Percentiles rank a stretch among this genome's conserved stretches.
These are phyloP conservation scores for Stagonosporopsis chrysanthemi DNA, from an alignment of 2,329 filamentous ascomycete genomes.

Conservation along the genomic window DNA sequence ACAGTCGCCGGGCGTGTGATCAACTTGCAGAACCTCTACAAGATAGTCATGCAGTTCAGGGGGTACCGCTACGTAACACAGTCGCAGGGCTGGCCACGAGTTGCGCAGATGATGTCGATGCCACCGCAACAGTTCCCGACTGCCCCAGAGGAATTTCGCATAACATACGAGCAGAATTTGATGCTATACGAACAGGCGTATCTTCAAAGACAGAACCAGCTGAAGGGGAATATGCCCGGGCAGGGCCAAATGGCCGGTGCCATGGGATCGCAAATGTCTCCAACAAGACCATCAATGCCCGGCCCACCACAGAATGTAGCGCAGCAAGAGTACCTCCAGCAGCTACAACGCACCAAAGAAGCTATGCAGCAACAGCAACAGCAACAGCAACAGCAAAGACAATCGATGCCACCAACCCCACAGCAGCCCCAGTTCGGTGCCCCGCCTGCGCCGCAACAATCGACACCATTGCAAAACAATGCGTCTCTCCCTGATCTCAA, in stretches of 20 bases:
- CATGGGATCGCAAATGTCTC: constrained; percentile 44
- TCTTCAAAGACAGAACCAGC: constrained; percentile 61
- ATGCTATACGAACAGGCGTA: constrained; percentile 77
- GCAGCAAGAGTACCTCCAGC: constrained; percentile 56
- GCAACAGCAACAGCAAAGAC: constrained; percentile 36
- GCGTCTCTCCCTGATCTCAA: constrained; percentile 57
- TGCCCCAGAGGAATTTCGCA: constrained; percentile 72
- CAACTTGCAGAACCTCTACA: constrained; percentile 79
- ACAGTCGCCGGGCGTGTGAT: constrained; percentile 76
- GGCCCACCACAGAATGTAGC: constrained; percentile 54
- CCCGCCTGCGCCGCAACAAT: constrained; percentile 39
- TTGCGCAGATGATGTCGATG: constrained; percentile 65
- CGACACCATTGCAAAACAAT: constrained; percentile 56
- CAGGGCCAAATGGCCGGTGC: constrained; percentile 33
- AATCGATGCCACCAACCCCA: constrained; percentile 50
- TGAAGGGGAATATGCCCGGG: constrained; percentile 47
- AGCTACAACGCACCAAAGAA: constrained; percentile 52
- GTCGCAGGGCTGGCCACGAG: constrained; percentile 74
- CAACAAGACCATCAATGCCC: constrained; percentile 41
- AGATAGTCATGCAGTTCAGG: constrained; percentile 75
- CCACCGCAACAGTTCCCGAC: constrained; percentile 59
- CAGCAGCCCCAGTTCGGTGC: constrained; percentile 43
- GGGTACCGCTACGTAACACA: constrained; percentile 78
- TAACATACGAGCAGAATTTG: constrained; percentile 78
- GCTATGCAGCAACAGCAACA: too few species aligned